Evolutionary conservation across 495 filamentous ascomycete genomes (phyloP), one percentile per base, ranked within the genome.

Genomic region (Polyplosphaeria fusca): DNA sequence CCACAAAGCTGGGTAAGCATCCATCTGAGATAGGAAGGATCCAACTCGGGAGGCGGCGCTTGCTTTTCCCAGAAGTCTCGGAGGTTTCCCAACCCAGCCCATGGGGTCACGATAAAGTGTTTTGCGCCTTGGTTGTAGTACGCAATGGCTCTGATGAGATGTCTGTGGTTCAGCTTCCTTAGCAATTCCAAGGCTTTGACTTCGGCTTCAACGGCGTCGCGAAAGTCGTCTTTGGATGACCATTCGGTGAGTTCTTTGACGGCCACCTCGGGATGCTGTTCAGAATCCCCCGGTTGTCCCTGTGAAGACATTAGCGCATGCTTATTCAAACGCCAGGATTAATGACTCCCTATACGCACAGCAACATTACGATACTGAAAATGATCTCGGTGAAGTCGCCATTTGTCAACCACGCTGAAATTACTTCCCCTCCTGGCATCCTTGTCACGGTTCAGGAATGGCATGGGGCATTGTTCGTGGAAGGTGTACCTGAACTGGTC

Each of bases 301-400:
- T 55, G 7, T 27, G 5, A 16, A 42, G 18, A 16, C n/a, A n/a
- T n/a, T n/a, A n/a, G n/a, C n/a, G n/a, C n/a, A n/a, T n/a, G n/a
- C n/a, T n/a, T n/a, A n/a, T n/a, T n/a, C n/a, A n/a, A n/a, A n/a
- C n/a, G n/a, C n/a, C n/a, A n/a, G n/a, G n/a, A n/a, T n/a, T n/a
- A n/a, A n/a, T n/a, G n/a, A n/a, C n/a, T n/a, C n/a, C n/a, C n/a
- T n/a, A n/a, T n/a, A n/a, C n/a, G n/a, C n/a, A n/a, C n/a, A n/a
- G n/a, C n/a, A n/a, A n/a, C n/a, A n/a, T n/a, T n/a, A n/a, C n/a
- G n/a, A n/a, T n/a, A n/a, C 14, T 42, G 5, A 16, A 52, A 22
- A 42, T 52, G 49, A 40, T 52, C 49, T 13, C 49, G 49, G 22
- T 52, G 49, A 27, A 52, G 41, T 5, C 20, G 37, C 35, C 32